phyloP scores from a whole-genome alignment of 2,329 filamentous ascomycete species.

The Chaetothyriales sp. region DNA sequence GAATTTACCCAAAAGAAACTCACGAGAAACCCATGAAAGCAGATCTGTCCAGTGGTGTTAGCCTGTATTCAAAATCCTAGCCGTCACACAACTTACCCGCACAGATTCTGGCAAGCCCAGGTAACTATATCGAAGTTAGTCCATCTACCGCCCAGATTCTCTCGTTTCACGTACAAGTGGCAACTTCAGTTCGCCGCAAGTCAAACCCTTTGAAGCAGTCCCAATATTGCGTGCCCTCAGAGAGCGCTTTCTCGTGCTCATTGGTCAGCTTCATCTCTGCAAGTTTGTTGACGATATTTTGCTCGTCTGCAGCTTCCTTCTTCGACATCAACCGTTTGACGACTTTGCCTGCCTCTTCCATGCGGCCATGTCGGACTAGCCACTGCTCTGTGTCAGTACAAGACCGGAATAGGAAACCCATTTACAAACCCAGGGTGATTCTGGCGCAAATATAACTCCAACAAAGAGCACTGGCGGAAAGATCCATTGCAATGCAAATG shows the following conservation, averaged over 20 bases:
- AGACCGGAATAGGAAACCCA: background rate
- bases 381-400: constrained; percentile 18
- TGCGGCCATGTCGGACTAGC: constrained; percentile 35
- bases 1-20: constrained; percentile 24
- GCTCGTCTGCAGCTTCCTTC: constrained; percentile 17
- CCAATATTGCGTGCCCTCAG: constrained; percentile 19
- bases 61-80: background rate
- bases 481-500: constrained; percentile 24
- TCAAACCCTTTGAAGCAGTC: constrained; percentile 25
- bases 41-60: constrained; percentile 17
- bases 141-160: constrained; percentile 27
- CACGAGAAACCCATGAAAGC: constrained; percentile 19
- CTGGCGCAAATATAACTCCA: constrained; percentile 23
- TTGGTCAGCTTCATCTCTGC: constrained; percentile 21
- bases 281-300: constrained; percentile 20
- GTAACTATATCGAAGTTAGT: constrained; percentile 28
- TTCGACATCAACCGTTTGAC: constrained; percentile 32
- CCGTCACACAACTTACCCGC: background rate
- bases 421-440: constrained; percentile 32
- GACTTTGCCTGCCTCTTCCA: constrained; percentile 34
- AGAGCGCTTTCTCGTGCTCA: constrained; percentile 18
- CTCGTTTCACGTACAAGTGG: constrained; percentile 12
- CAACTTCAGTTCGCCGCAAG: constrained; percentile 31
- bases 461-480: constrained; percentile 18
- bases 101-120: constrained; percentile 20